Evolutionary conservation across 805 yeast genomes (phyloP), one percentile per base, ranked within the genome.

Genomic region (Spathaspora passalidarum): DNA sequence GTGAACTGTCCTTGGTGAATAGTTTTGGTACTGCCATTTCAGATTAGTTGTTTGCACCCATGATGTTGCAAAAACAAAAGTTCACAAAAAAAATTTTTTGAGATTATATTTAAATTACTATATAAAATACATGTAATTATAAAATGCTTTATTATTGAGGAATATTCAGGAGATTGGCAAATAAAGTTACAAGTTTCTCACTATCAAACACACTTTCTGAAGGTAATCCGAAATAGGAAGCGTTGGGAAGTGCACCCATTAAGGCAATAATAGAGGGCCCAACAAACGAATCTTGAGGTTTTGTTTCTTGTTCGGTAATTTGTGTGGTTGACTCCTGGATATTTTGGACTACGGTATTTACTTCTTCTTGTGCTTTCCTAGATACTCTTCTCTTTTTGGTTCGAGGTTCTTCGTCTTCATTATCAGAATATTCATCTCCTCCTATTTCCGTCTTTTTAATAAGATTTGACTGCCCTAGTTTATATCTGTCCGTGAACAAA

Each of bases 221-320:
- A 1, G 65, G 62, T 7, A 61, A 61, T 5, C 75, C 75, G 57
- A 82, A 82, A 46, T 78, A 75, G 1, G 78, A 70, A 0, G 85
- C 75, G 46, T 79, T 80, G 8, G 92, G 92, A 39, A 86, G 69
- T 2, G 76, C 69, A 44, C 83, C 67, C 39, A 84, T 62, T 36
- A 84, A 59, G 40, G 76, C 76, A 56, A 64, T 61, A 19, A 65
- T 57, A 10, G 61, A 56, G 35, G 59, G 62, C 4, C 71, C 70
- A 19, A 68, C 66, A 47, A 68, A 63, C 6, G 65, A 62, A 32
- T 57, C 57, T 37, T 48, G 53, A 5, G 42, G 35, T 25, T 18
- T 10, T 25, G 36, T 36, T n/a, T 20, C 29, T 45, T 47, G 56
- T 3, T 42, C 38, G 8, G 35, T 37, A 11, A 46, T 35, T 10